Evolutionary conservation across 805 yeast species (phyloP).

Genomic region (Kregervanrija delftensis): DNA sequence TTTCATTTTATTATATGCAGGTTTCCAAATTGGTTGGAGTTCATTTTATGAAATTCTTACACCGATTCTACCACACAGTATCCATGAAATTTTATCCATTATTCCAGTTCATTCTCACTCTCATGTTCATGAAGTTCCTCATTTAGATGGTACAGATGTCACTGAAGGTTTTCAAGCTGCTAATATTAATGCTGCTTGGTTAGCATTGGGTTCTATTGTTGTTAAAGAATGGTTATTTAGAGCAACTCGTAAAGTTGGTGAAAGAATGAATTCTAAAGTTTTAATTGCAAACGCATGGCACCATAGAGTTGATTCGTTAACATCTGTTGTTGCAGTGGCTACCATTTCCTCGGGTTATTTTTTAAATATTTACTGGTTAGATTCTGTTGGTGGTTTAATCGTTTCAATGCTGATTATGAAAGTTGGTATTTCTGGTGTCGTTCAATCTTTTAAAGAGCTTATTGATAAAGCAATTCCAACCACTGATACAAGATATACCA

Average conservation of each 20-base stretch:
- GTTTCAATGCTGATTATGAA: conserved; percentile 77
- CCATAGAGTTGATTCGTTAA: conserved; percentile 89
- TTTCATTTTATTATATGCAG: conserved; percentile 76
- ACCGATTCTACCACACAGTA: conserved; percentile 55
- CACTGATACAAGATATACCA: conserved; percentile 41
- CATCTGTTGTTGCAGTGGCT: conserved; percentile 82
- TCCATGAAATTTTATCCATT: conserved; percentile 46
- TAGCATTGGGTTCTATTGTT: conserved; percentile 82
- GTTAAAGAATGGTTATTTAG: conserved; percentile 85
- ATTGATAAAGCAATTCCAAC: conserved; percentile 63
- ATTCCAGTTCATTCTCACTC: conserved; percentile 48
- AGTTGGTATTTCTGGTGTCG: conserved; percentile 77
- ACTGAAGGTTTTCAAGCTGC: conserved; percentile 34
- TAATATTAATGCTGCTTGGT: conserved; percentile 91
- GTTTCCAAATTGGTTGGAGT: conserved; percentile 84
- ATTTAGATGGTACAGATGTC: conserved; percentile 20
- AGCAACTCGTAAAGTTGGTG: conserved; percentile 77
- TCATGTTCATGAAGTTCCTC: conserved; percentile 40
- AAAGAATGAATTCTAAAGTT: conserved; percentile 74
- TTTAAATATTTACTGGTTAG: conserved; percentile 75
- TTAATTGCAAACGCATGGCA: conserved; percentile 98
- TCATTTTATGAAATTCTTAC: conserved; percentile 64
- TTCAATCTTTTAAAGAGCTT: conserved; percentile 64
- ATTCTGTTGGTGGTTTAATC: conserved; percentile 84
- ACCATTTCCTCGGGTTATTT: conserved; percentile 84